These are phyloP conservation scores for Raffaelea albimanens DNA, from an alignment of 2,329 filamentous ascomycete species.

Conservation along the genomic window DNA sequence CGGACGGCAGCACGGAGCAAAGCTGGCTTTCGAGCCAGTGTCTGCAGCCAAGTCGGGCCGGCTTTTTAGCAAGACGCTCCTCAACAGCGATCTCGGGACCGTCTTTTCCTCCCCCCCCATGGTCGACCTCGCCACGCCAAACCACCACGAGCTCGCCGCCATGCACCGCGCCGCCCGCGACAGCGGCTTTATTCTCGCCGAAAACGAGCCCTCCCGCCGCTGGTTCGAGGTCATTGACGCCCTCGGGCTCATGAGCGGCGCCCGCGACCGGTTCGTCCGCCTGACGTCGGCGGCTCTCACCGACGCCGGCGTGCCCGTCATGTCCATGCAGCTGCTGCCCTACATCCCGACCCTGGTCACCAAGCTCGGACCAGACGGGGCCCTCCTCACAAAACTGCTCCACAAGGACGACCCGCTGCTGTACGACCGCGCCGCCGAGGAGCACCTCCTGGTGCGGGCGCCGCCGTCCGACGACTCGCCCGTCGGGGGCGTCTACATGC, in stretches of 20 bases:
- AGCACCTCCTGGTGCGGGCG: constrained; percentile 64
- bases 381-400: constrained; percentile 66
- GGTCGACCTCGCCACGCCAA: constrained; percentile 74
- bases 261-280: constrained; percentile 60
- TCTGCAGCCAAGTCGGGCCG: constrained; percentile 68
- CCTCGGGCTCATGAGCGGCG: constrained; percentile 52
- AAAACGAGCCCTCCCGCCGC: constrained; percentile 35
- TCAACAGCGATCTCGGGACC: constrained; percentile 9
- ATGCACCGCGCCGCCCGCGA: constrained; percentile 66
- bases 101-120: constrained; percentile 31
- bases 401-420: constrained; percentile 58
- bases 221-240: constrained; percentile 80
- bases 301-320: constrained; percentile 73
- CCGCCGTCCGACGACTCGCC: constrained; percentile 13
- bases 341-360: constrained; percentile 79
- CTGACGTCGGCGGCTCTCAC: constrained; percentile 61
- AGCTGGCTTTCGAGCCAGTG: constrained; percentile 80
- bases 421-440: constrained; percentile 45
- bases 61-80: constrained; percentile 44
- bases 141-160: constrained; percentile 67
- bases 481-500: constrained; percentile 75
- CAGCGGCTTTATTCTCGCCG: constrained; percentile 46
- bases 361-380: constrained; percentile 69
- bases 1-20: constrained; percentile 39
- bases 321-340: constrained; percentile 74